Evolutionary conservation across 805 yeast species (phyloP), one percentile per base, ranked within the genome.

Genomic region (Barnettozyma siamensis): DNA sequence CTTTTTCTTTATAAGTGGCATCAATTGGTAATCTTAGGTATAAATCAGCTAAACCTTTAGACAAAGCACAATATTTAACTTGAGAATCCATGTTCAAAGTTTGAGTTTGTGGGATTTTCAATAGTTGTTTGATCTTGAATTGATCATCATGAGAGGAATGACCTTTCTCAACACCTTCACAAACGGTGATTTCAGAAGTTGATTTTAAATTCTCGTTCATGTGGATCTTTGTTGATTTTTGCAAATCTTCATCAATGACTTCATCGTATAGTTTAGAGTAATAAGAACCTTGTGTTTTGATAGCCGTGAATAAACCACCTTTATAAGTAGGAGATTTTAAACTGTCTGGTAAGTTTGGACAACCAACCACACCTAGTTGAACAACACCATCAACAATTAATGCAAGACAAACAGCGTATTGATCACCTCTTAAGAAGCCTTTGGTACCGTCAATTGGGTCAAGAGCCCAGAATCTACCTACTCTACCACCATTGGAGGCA

Each of bases 401-500:
- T 0, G 95, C 97, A 34, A 93, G 68, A 59, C 99, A 93, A 1
- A 93, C 95, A 2, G 99, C 97, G 62, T 88, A 93, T 59, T 93
- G 99, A 49, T 89, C 97, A 35, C 96, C 95, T 57, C 99, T 73
- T 41, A 93, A 67, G 59, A 93, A 93, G 0, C 99, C 99, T 60
- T 82, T 93, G 17, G 99, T 93, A 7, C 99, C 99, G 58, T 93
- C 99, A 47, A 93, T 89, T 31, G 99, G 99, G 58, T 93, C 99
- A 55, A 93, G 67, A 1, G 97, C 95, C 99, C 99, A 93, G 59
- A 87, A 79, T 46, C 99, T 71, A 19, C 95, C 95, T 29, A 62
- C 67, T 26, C 65, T 51, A 5, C 97, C 95, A 41, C 97, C 98
- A 46, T 71, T 60, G 31, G 84, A 85, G 55, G 76, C 72, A 36